Base-by-base conservation (phyloP, 1,139 yeast species). In the Scheffersomyces lignicola region DNA sequence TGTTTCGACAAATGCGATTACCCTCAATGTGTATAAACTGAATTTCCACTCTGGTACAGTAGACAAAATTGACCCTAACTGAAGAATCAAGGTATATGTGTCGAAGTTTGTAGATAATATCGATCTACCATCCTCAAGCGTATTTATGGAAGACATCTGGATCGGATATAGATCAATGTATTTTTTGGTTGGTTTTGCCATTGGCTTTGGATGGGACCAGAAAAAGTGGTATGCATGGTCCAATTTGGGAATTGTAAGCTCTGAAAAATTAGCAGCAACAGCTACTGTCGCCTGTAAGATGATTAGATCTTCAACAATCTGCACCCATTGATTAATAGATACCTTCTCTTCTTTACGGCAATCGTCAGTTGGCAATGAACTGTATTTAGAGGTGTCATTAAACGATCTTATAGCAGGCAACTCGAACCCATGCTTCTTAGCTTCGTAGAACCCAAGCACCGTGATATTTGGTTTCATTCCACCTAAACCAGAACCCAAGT, bases 391-490 rank as follows among this genome's bases (percentile, higher is more conserved):
- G 3, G 47, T 43, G 14, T 45, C 48, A 12, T 47, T 43, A 28
- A 50, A 50, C 5, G 50, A 41, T 7, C 49, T 47, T 24, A 44
- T 31, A 2, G 47, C 36, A 1, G 70, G 68, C 33, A 63, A 44
- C 7, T 54, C 51, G 12, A 64, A 51, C 0, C 73, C 72, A 44
- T 65, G 73, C 38, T 68, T 68, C 11, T 52, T 54, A 35, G 79
- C 68, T 51, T 89, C 95, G 49, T 83, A 86, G 51, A 88, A 88
- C 0, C 97, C 97, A 32, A 90, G 47, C 0, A 92, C 95, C 0
- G 96, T 88, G 37, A 92, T 89, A 54, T 92, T 92, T 2, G 98
- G 98, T 49, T 78, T 83, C 97, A 92, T 92, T 10, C 97, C 97
- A 5, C 98, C 98, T 14, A 92, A 66, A 0, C 98, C 98, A 3